Evolutionary conservation across 768 basidiomycete genomes (phyloP).

Genomic region (Leccinellum rugosiceps): DNA sequence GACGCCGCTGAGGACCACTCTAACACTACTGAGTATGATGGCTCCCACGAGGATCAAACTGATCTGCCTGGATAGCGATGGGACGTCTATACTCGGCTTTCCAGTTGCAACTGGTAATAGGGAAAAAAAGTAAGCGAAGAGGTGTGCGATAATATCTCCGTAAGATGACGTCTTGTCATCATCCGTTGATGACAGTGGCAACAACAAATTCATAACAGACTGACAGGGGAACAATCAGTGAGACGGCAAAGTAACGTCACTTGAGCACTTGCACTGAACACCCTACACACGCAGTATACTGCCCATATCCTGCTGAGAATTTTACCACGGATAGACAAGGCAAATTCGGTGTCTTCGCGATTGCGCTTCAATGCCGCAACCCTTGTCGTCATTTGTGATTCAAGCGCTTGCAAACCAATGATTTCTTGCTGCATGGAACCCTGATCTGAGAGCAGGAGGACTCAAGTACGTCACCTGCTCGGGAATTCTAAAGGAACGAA

Average conservation of each 20-base stretch:
- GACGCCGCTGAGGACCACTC: conserved; percentile 66
- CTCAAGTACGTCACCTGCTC: neutral
- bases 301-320: conserved; percentile 55
- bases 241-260: conserved; percentile 5
- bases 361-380: conserved; percentile 48
- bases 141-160: conserved; percentile 42
- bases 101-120: conserved; percentile 35
- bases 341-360: conserved; percentile 47
- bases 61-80: conserved; percentile 48
- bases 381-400: conserved; percentile 63
- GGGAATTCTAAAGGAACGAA: conserved; percentile 7
- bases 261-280: conserved; percentile 50
- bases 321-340: conserved; percentile 53
- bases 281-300: conserved; percentile 62
- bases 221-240: conserved; percentile 20
- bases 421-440: conserved; percentile 51
- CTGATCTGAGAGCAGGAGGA: conserved; percentile 28
- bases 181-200: conserved; percentile 25
- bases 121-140: conserved; percentile 40
- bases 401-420: conserved; percentile 61
- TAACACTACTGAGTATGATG: conserved; percentile 71
- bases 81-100: conserved; percentile 32
- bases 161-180: conserved; percentile 40
- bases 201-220: conserved; percentile 35
- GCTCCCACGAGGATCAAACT: conserved; percentile 72